Evolutionary conservation across 768 basidiomycete species (phyloP).

Genomic region (Pholiota molesta): DNA sequence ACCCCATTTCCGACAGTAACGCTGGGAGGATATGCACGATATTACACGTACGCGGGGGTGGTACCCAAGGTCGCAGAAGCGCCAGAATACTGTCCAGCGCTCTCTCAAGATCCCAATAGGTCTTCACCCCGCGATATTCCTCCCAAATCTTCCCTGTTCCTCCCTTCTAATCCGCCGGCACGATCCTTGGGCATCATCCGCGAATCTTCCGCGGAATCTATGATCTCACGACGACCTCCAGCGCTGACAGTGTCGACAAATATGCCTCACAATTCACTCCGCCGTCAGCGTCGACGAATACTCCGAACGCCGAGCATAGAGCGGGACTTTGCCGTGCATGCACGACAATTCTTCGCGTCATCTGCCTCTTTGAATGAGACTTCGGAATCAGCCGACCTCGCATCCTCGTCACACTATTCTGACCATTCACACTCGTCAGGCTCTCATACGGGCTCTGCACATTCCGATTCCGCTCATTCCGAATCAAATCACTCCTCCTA

Average conservation of each 20-base stretch:
- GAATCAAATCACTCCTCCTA: constrained; percentile 19
- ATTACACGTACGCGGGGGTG: constrained; percentile 29
- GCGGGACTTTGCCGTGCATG: constrained; percentile 32
- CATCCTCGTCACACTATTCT: not conserved
- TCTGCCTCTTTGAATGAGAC: constrained; percentile 15
- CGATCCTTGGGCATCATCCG: constrained; percentile 25
- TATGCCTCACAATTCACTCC: constrained; percentile 25
- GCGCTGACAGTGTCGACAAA: constrained; percentile 17
- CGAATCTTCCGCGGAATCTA: constrained; percentile 29
- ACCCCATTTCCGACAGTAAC: constrained; percentile 43
- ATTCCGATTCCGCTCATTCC: constrained; percentile 20
- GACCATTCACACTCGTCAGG: not conserved
- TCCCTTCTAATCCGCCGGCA: constrained; percentile 11
- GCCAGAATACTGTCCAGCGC: constrained; percentile 20
- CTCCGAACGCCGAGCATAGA: constrained; percentile 41
- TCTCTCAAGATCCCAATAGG: constrained; percentile 21
- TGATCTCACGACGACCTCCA: constrained; percentile 16
- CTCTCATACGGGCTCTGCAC: constrained; percentile 11
- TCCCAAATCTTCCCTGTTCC: constrained; percentile 22
- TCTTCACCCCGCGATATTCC: constrained; percentile 24
- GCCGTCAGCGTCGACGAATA: constrained; percentile 31
- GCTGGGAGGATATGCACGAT: constrained; percentile 44
- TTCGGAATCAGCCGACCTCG: constrained; percentile 9
- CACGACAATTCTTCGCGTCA: constrained; percentile 20
- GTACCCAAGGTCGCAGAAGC: constrained; percentile 16